Evolutionary conservation across 345 rosid genomes (phyloP).

Genomic region (Psidium guajava): DNA sequence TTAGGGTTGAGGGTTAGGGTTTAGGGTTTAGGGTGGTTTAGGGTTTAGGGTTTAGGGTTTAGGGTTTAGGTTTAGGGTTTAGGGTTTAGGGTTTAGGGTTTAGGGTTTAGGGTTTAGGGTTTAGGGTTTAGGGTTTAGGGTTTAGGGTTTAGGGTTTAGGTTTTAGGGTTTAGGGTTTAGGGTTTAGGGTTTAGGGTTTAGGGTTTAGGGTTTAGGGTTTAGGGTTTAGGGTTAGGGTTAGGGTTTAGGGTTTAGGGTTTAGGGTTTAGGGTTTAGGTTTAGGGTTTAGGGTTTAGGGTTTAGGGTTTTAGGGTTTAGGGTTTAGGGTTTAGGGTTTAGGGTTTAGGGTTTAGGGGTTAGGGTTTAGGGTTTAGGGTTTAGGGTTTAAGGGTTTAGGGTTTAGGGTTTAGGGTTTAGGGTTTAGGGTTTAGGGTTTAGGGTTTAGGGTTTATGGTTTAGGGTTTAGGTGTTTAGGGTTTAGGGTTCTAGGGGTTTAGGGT

Average conservation of each 20-base stretch:
- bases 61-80: not conserved
- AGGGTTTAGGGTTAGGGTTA: not conserved
- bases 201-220: conserved; percentile 2
- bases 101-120: conserved; percentile 4
- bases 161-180: conserved; percentile 4
- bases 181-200: conserved; percentile 5
- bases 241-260: conserved; percentile 3
- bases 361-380: not conserved
- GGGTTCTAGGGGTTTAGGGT: not conserved
- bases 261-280: not conserved
- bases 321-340: not conserved
- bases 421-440: conserved; percentile 1
- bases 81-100: conserved; percentile 5
- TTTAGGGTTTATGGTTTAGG: conserved; percentile 6
- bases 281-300: not conserved
- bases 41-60: conserved; percentile 1
- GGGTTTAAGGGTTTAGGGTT: not conserved
- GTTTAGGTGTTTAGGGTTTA: not conserved
- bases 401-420: not conserved
- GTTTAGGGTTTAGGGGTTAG: not conserved
- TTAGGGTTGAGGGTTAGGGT: not conserved
- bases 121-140: conserved; percentile 4
- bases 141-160: conserved; percentile 4
- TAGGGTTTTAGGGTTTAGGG: not conserved
- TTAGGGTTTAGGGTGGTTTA: not conserved